Conservation (phyloP, 768 basidiomycete species). For the Amanita pseudoporphyria region DNA sequence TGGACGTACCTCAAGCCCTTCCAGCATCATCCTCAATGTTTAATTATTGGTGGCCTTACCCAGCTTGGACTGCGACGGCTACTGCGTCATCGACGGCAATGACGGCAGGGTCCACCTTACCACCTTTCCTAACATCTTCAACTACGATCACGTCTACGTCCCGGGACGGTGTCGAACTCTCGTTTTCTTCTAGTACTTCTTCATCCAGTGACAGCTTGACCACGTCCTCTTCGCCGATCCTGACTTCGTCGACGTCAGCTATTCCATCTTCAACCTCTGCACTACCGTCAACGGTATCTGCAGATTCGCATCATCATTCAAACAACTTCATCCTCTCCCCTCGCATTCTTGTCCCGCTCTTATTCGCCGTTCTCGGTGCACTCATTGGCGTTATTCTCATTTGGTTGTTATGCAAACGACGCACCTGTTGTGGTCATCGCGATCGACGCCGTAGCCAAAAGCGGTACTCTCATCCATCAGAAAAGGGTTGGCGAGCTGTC, state of each 20-base stretch:
- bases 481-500: constrained; percentile 9
- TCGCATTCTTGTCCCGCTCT: constrained; percentile 21
- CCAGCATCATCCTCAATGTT: constrained; percentile 15
- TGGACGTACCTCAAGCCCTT: constrained; percentile 4
- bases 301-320: neutral
- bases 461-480: neutral
- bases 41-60: constrained; percentile 31
- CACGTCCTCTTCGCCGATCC: neutral
- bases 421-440: constrained; percentile 21
- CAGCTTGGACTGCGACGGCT: constrained; percentile 12
- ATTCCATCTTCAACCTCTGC: neutral
- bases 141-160: neutral
- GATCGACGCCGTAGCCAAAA: constrained; percentile 4
- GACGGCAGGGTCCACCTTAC: neutral
- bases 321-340: constrained; percentile 14
- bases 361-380: constrained; percentile 20
- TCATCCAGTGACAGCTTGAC: neutral
- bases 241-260: neutral
- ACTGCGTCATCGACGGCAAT: neutral
- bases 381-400: constrained; percentile 20
- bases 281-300: neutral
- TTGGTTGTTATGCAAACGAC: constrained; percentile 31
- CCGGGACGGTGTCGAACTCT: neutral
- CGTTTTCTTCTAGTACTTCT: too few relatives aligned
- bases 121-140: neutral